Evolutionary conservation across 2,329 filamentous ascomycete species (phyloP).

Genomic region (Xylariaceae sp.): DNA sequence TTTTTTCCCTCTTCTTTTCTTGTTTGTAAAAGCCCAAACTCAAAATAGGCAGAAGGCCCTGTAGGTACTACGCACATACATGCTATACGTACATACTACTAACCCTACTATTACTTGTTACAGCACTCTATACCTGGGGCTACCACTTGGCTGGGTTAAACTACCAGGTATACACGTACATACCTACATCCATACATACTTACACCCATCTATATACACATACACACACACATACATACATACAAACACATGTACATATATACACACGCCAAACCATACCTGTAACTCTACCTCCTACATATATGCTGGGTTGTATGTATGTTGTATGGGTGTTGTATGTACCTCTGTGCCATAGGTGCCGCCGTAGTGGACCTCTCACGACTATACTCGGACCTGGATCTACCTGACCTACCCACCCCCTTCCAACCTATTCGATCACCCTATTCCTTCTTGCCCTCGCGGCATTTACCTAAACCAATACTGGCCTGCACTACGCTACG

Average conservation of each 20-base stretch:
- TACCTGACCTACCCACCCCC: not conserved
- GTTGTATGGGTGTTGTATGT: too few species aligned
- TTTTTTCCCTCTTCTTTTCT: too few species aligned
- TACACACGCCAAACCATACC: constrained; percentile 9
- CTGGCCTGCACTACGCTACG: not conserved
- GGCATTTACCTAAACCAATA: not conserved
- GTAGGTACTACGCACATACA: too few species aligned
- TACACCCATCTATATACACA: too few species aligned
- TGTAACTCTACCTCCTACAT: not conserved
- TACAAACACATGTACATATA: too few species aligned
- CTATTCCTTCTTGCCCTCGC: not conserved
- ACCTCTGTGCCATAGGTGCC: too few species aligned
- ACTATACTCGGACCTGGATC: not conserved
- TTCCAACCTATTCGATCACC: not conserved
- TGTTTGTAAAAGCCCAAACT: too few species aligned
- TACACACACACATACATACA: constrained; percentile 7
- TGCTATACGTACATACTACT: too few species aligned
- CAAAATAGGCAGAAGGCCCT: too few species aligned
- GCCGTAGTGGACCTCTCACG: not conserved
- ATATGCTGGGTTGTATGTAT: too few species aligned
- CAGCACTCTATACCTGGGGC: not conserved
- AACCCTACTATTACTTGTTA: too few species aligned
- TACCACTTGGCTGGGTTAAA: not conserved
- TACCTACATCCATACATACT: too few species aligned
- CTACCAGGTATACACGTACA: not conserved